Evolutionary conservation across 441 rosid genomes (phyloP), one percentile per base, ranked within the genome.

Genomic region (Daphne laureola): DNA sequence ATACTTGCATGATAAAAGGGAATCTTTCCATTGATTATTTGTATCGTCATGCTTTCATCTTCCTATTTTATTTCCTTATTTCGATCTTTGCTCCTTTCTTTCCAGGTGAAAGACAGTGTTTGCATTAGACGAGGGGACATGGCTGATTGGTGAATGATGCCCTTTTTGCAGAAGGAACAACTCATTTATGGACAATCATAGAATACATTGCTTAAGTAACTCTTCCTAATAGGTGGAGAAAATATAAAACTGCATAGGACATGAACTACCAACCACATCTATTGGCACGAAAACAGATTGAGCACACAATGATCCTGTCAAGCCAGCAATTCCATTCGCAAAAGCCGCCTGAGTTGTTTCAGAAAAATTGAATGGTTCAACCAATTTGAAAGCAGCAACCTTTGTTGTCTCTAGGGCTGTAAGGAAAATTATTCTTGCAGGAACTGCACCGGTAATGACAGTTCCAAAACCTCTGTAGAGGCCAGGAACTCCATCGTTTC

Each of bases 391-490:
- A 59, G 92, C 75, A 18, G 92, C 80, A 46, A 76, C 79, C 78
- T 89, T 92, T 2, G 96, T 87, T 41, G 95, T 87, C 79, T 89
- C 98, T 51, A 92, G 74, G 54, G 86, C 90, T 54, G 97, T 83
- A 35, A 92, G 75, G 67, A 89, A 89, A 27, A 92, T 77, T 56
- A 89, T 79, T 81, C 97, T 78, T 14, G 95, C 88, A 31, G 98
- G 98, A 61, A 89, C 58, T 31, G 98, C 95, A 56, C 98, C 98
- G 8, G 94, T 89, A 47, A 92, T 78, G 17, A 89, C 96, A 3
- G 98, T 92, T 55, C 97, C 98, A 55, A 92, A 92, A 12, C 98
- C 98, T 58, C 84, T 77, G 68, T 93, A 93, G 0, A 93, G 83
- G 73, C 97, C 98, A 25, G 92, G 92, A 69, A 92, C 56, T 51